A percentile compares a stretch with the other conserved stretches of the same genome.
These are phyloP conservation scores for Rhizophagus sp. DNA, from an alignment of 192 early-diverging fungal species.

Conservation along the genomic window DNA sequence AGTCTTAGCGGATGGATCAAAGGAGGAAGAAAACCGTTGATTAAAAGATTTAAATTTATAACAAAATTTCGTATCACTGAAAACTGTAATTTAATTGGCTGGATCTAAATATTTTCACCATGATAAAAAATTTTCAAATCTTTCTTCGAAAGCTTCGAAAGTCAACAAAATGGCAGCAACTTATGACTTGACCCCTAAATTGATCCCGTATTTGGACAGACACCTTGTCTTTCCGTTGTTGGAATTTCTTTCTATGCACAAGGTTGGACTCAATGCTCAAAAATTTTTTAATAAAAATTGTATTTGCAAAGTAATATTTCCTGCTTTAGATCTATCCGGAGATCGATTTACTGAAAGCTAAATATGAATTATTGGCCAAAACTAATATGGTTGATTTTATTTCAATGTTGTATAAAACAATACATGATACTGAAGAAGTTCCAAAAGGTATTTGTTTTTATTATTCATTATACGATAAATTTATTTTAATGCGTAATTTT, in stretches of 20 bases:
- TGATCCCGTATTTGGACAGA: constrained; percentile 88
- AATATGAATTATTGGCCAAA: constrained; percentile 82
- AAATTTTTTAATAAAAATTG: background rate
- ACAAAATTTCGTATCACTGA: background rate
- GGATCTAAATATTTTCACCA: too few relatives aligned
- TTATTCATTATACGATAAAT: background rate
- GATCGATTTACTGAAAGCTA: constrained; percentile 78
- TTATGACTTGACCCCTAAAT: constrained; percentile 77
- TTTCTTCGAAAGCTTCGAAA: background rate
- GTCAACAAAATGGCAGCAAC: constrained; percentile 51
- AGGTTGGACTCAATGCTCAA: constrained; percentile 45
- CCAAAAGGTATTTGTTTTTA: constrained; percentile 60
- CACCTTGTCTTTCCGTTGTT: constrained; percentile 92
- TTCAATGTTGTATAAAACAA: constrained; percentile 78
- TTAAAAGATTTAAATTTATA: constrained; percentile 7
- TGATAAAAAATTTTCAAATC: background rate
- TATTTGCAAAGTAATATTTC: background rate
- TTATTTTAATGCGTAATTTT: background rate
- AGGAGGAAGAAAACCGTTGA: constrained; percentile 17
- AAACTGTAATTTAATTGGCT: background rate
- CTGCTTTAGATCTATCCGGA: constrained; percentile 70
- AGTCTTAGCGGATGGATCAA: constrained; percentile 9
- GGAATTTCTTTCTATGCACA: constrained; percentile 81
- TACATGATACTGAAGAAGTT: constrained; percentile 73
- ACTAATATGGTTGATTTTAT: constrained; percentile 97